Conservation (phyloP, 169 alveolate genomes). For the Theileria parva region DNA sequence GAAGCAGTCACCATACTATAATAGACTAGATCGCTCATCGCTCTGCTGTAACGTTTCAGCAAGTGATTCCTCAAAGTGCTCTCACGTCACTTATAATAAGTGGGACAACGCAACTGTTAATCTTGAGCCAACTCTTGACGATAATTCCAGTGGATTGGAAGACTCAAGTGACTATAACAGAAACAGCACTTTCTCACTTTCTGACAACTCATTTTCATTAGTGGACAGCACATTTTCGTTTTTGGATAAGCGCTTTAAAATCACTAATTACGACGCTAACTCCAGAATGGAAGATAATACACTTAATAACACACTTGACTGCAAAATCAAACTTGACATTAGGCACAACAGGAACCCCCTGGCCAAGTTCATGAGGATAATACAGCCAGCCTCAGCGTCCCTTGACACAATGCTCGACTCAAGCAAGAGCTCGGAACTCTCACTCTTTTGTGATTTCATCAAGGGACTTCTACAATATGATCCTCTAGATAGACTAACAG, state of each 20-base stretch:
- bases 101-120: slow-evolving; percentile 13
- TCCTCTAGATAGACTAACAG: slow-evolving; percentile 83
- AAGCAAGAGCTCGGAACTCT: slow-evolving; percentile 14
- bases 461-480: slow-evolving; percentile 83
- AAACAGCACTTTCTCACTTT: background rate
- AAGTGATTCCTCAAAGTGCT: slow-evolving; percentile 54
- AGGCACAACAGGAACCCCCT: slow-evolving; percentile 33
- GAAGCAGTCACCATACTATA: slow-evolving; percentile 21
- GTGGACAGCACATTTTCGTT: background rate
- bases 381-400: slow-evolving; percentile 45
- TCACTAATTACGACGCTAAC: background rate
- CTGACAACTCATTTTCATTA: too few relatives aligned
- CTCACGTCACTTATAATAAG: slow-evolving; percentile 21
- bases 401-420: slow-evolving; percentile 50
- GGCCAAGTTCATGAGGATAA: slow-evolving; percentile 54
- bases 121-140: slow-evolving; percentile 11
- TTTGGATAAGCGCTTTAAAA: background rate
- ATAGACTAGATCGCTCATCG: slow-evolving; percentile 33
- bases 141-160: slow-evolving; percentile 11
- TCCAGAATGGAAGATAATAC: background rate
- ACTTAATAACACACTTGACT: background rate
- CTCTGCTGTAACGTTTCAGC: slow-evolving; percentile 46
- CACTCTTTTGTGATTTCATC: slow-evolving; percentile 72
- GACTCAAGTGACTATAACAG: slow-evolving; percentile 3
- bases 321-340: slow-evolving; percentile 38